Base-by-base conservation (phyloP, 768 basidiomycete genomes). In the Termitomyces sp. region DNA sequence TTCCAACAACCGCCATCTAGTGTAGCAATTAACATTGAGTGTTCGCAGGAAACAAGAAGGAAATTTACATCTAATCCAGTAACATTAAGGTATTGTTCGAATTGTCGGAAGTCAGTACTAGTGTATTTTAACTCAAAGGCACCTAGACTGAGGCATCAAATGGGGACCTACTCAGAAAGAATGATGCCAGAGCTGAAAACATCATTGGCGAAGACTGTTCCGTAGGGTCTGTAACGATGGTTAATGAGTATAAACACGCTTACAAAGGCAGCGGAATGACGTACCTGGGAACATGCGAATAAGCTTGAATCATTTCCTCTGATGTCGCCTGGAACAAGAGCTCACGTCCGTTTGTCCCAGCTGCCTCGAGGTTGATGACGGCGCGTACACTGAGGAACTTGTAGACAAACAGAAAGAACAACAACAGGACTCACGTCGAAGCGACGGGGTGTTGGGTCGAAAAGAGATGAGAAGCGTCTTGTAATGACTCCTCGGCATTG, bases 261-360 rank as follows among this genome's bases (percentile, higher is more conserved):
- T 7, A 37, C 16, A 15, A 7, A 39, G 2, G 4, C 15, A 24
- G 24, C 22, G 15, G 18, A 37, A 8, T 24, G 3, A 60, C 69
- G 46, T 58, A 85, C 90, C 88, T 79, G 3, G 94, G 92, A 0
- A 92, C 92, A 63, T 86, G 81, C 0, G 90, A 84, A 67, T 94
- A 95, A 0, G 93, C 94, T 49, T 88, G 80, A 5, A 97, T 90
- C 95, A 98, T 97, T 70, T 97, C 84, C 65, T 92, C 84, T 5
- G 91, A 93, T 0, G 94, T 98, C 0, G 94, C 96, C 76, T 98
- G 96, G 77, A 98, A 98, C 16, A 98, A 81, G 8, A 98, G 73
- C 65, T 94, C 94, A 28, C 86, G 89, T 0, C 96, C 94, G 6
- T 83, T 85, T 2, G 87, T 86, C 0, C 95, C 96, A 39, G 92